Evolutionary conservation across 2,329 filamentous ascomycete genomes (phyloP), one percentile per base, ranked within the genome.

Genomic region (Pseudogymnoascus sp.): DNA sequence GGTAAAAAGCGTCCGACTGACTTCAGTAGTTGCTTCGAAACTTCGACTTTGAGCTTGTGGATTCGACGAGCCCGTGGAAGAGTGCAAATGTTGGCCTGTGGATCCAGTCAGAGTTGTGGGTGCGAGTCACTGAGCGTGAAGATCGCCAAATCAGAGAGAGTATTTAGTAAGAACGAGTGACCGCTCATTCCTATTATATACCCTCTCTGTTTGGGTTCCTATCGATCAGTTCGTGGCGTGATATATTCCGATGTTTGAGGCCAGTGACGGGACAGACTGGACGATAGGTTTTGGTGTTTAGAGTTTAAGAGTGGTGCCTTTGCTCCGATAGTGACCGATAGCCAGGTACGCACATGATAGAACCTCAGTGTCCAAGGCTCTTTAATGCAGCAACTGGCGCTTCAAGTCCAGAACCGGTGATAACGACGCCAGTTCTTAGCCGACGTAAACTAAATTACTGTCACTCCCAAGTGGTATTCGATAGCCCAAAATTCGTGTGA

Each of bases 1-100:
- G 72, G 73, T 1, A 74, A 73, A 0, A 67, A 66, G 8, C 2
- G 65, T 76, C 71, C 25, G 30, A 33, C 33, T 35, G n/a, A 70
- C 39, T 71, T 73, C 25, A 18, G n/a, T 18, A 57, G 50, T 38
- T 38, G 6, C n/a, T 43, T 43, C 39, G 22, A 28, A 38, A 47
- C 14, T 62, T 62, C 8, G 60, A 62, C 35, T 35, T 60, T 41
- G 57, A 41, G 20, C 35, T 62, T 15, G 53, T 62, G 20, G 35
- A 62, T 60, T 58, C 60, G n/a, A 60, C 33, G 8, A 43, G 15
- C 1, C 57, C 57, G 15, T 33, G 50, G 57, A 58, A 61, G 57
- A 50, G 53, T 20, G 28, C 50, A 3, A 61, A 59, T 57, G 36
- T 30, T 57, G 60, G 60, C 18, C 28, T 62, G 14, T 62, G 58